Conservation (phyloP, 495 filamentous ascomycete genomes). For the Penicillium fimorum region DNA sequence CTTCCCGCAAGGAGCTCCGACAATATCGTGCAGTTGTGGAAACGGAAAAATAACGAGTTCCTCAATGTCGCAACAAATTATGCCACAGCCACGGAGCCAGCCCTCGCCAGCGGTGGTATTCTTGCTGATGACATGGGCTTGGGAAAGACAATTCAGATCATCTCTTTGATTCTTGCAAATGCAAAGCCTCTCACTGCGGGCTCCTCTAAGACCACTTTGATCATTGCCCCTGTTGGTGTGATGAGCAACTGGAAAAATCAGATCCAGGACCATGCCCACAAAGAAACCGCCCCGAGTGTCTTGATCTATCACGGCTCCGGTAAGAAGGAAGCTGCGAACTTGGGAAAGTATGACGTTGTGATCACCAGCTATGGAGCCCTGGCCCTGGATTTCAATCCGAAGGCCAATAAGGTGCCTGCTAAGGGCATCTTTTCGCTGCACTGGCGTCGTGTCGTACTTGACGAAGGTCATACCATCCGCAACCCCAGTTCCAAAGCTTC, state of each 20-base stretch:
- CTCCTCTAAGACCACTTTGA: conserved; percentile 63
- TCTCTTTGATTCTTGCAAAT: conserved; percentile 73
- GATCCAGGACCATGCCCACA: conserved; percentile 68
- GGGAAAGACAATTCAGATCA: conserved; percentile 88
- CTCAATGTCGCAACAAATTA: conserved; percentile 78
- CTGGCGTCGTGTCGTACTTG: conserved; percentile 82
- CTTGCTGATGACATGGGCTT: conserved; percentile 94
- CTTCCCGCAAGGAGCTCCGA: conserved; percentile 60
- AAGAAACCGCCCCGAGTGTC: conserved; percentile 59
- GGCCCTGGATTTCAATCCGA: conserved; percentile 41
- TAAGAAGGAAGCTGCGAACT: conserved; percentile 52
- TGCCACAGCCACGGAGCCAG: conserved; percentile 53
- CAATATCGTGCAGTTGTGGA: conserved; percentile 81
- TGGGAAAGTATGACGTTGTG: conserved; percentile 68
- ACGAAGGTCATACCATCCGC: conserved; percentile 85
- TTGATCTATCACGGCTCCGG: conserved; percentile 72
- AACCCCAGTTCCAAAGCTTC: conserved; percentile 73
- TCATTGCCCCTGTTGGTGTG: conserved; percentile 79
- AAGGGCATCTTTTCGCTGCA: conserved; percentile 60
- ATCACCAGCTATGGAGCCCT: conserved; percentile 78
- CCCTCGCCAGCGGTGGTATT: conserved; percentile 76
- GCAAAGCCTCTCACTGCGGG: conserved; percentile 34
- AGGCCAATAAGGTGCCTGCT: conserved; percentile 29
- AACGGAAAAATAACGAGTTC: conserved; percentile 52
- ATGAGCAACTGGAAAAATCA: conserved; percentile 94